Conservation (phyloP, 192 early-diverging fungal genomes). For the Backusella tuberculispora region DNA sequence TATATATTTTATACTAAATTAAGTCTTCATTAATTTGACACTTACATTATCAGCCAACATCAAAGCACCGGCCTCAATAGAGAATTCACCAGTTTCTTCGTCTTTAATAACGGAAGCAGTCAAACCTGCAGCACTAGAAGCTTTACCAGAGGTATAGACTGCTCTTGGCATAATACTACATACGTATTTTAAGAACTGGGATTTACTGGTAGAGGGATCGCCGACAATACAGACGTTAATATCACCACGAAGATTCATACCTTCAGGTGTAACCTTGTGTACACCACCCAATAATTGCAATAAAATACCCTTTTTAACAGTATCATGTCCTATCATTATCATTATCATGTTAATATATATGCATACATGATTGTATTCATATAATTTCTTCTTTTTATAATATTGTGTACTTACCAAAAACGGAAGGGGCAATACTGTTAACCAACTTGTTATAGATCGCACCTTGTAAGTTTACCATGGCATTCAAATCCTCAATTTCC, state of each 20-base stretch:
- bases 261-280: slow-evolving; percentile 90
- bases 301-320: slow-evolving; percentile 94
- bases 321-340: slow-evolving; percentile 72
- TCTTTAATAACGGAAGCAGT: slow-evolving; percentile 96
- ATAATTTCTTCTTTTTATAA: neutral
- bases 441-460: slow-evolving; percentile 80
- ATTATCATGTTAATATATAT: neutral
- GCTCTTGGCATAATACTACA: slow-evolving; percentile 89
- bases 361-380: neutral
- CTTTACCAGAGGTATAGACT: slow-evolving; percentile 96
- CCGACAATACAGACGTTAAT: slow-evolving; percentile 98
- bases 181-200: slow-evolving; percentile 93
- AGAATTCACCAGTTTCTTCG: slow-evolving; percentile 97
- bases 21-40: neutral
- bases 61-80: slow-evolving; percentile 95
- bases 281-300: slow-evolving; percentile 96
- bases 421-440: slow-evolving; percentile 83
- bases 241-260: slow-evolving; percentile 94
- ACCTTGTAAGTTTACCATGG: slow-evolving; percentile 65
- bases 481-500: slow-evolving; percentile 77
- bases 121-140: slow-evolving; percentile 93
- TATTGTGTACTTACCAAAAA: slow-evolving; percentile 67
- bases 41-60: slow-evolving; percentile 95
- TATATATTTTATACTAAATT: neutral
- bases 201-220: slow-evolving; percentile 94